Evolutionary conservation across 148 eudicot genomes (phyloP), one percentile per base, ranked within the genome.

Genomic region (Rheum nobile): DNA sequence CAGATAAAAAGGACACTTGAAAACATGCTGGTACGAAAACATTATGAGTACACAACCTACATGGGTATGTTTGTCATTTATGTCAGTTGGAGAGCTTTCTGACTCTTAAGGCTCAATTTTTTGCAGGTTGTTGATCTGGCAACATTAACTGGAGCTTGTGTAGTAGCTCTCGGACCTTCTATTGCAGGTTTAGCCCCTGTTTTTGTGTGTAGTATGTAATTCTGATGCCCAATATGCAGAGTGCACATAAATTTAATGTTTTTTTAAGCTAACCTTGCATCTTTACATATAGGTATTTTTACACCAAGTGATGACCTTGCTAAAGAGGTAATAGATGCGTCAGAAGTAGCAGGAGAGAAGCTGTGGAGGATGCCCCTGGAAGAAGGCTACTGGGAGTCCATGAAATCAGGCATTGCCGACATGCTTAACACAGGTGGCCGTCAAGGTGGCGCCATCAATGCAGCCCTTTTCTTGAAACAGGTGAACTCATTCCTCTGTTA

Each of bases 391-490:
- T 95, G 99, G 99, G 99, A 95, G 48, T 80, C 87, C 14, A 91
- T 95, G 99, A 91, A 95, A 82, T 95, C 99, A 35, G 88, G 93
- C 67, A 88, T 95, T 34, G 99, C 99, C 72, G 99, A 95, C 82
- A 95, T 95, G 99, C 88, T 88, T 6, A 95, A 95, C 76, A 90
- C 96, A n/a, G n/a, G n/a, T 14, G 97, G 97, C 73, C 98, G 97
- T 81, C 91, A 83, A 84, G 99, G 99, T 74, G 99, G 99, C 76
- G 78, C 99, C 48, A 95, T 95, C 70, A 90, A 90, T 28, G 99
- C 99, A 31, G 97, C 99, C 75, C 82, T 95, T 39, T 95, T 95
- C 91, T 84, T 95, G 83, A 91, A 91, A 82, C 99, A 91, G 99
- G 99, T n/a, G n/a, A n/a, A n/a, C n/a, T n/a, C n/a, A n/a, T n/a